Percentiles rank a stretch among this genome's conserved stretches.
Evolutionary conservation across 2,329 filamentous ascomycete species (phyloP).

Genomic region (Chrysoporthe puriensis): DNA sequence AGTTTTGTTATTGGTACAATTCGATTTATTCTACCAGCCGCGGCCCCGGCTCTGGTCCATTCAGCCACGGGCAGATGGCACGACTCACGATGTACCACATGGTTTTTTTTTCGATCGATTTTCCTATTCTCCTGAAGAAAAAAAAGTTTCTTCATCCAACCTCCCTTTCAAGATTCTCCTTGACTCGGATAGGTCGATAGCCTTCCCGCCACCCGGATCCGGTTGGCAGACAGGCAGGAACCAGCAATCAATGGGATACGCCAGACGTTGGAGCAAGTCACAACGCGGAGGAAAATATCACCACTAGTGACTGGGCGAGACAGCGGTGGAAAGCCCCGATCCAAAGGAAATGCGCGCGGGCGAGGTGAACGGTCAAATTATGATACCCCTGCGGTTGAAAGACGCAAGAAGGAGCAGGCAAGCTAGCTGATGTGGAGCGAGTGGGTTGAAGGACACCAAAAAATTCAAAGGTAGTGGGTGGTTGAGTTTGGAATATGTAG

Average conservation of each 20-base stretch:
- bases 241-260: constrained; percentile 5
- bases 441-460: constrained; percentile 13
- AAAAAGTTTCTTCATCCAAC: constrained; percentile 8
- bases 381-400: constrained; percentile 19
- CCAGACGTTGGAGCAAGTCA: constrained; percentile 13
- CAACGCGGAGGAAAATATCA: constrained; percentile 5
- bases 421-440: constrained; percentile 6
- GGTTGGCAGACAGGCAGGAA: constrained; percentile 3
- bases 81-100: neutral
- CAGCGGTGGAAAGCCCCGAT: constrained; percentile 10
- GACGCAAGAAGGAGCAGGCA: constrained; percentile 9
- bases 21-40: neutral
- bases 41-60: neutral
- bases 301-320: neutral
- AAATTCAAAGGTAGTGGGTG: neutral
- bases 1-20: neutral
- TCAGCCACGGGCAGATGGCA: neutral
- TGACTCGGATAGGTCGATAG: constrained; percentile 8
- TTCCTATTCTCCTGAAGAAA: constrained; percentile 2
- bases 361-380: constrained; percentile 4
- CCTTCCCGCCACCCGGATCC: neutral
- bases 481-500: neutral
- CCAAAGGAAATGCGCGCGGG: constrained; percentile 5
- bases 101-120: neutral
- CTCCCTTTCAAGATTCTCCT: constrained; percentile 15